Conservation (phyloP, 257 asterid species). For the Phtheirospermum japonicum region DNA sequence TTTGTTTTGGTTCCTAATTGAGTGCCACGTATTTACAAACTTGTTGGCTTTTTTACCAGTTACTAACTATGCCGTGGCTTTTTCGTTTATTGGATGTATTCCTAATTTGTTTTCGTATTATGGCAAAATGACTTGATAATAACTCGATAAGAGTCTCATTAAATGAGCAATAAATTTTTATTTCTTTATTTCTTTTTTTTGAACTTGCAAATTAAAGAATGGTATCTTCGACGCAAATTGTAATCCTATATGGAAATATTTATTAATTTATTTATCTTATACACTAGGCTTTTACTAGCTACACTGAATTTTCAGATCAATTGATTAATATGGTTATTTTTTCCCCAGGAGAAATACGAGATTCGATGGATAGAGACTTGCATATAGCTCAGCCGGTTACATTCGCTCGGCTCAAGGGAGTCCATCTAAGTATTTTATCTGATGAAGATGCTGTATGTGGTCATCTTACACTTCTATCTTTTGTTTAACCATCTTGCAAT, state of each 20-base stretch:
- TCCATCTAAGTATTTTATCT: slow-evolving; percentile 57
- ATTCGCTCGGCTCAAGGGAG: slow-evolving; percentile 50
- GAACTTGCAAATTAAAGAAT: neutral
- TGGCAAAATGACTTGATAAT: neutral
- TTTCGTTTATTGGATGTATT: neutral
- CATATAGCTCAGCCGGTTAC: slow-evolving; percentile 43
- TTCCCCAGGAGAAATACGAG: slow-evolving; percentile 32
- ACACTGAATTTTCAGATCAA: neutral
- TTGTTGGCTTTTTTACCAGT: neutral
- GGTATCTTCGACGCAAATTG: neutral
- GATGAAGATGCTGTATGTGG: slow-evolving; percentile 82
- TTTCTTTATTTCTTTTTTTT: neutral
- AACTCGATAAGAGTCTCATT: neutral
- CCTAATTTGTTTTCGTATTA: neutral
- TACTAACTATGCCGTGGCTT: neutral
- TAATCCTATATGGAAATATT: neutral
- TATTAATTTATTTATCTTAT: neutral
- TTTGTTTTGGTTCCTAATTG: neutral
- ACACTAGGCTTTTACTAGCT: neutral
- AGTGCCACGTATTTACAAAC: neutral
- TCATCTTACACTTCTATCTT: neutral
- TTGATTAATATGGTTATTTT: slow-evolving; percentile 19
- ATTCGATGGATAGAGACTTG: slow-evolving; percentile 54
- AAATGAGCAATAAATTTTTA: neutral
- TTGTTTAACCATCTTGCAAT: slow-evolving; percentile 19